Evolutionary conservation across 2,329 filamentous ascomycete genomes (phyloP), one percentile per base, ranked within the genome.

Genomic region (Berkeleyomyces basicola): DNA sequence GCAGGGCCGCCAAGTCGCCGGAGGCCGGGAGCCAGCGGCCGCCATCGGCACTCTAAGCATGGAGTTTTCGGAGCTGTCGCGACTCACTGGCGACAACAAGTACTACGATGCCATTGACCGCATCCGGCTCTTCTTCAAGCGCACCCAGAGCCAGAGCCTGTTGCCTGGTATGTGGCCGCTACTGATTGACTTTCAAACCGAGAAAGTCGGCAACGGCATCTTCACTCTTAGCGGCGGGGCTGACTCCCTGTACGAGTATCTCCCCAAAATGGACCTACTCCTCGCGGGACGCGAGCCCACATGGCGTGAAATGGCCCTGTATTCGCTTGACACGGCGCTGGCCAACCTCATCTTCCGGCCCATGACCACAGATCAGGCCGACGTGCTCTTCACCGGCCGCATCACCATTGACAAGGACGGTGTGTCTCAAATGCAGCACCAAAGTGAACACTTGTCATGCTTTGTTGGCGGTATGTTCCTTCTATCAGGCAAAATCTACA

Each of bases 81-180:
- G 90, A 71, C 73, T 91, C 40, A 89, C 87, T 0, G 82, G 82
- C 43, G 78, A 90, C 64, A 72, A 79, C 59, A 89, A 86, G 70
- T 92, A 87, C 72, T 90, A 86, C 70, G 63, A 91, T 70, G 88
- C 87, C 0, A 80, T 90, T 63, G 84, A 85, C 63, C 80, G 87
- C 7, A 82, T 95, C 58, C 88, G 86, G 7, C 79, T 85, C 63
- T 80, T 84, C 31, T 77, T 95, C n/a, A 79, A 85, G 61, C 75
- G 77, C 46, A 80, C 81, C 61, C 88, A 93, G 72, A 82, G 84
- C 68, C 72, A 77, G 3, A 90, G 88, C 0, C 76, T 74, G n/a
- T 71, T 92, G 4, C 88, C 88, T 0, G 88, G 89, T 2, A 79
- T 93, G 76, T 93, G 85, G 86, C 87, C 87, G 0, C 77, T 80